Conservation (phyloP, 2,329 filamentous ascomycete species). For the Exophiala aquamarina region DNA sequence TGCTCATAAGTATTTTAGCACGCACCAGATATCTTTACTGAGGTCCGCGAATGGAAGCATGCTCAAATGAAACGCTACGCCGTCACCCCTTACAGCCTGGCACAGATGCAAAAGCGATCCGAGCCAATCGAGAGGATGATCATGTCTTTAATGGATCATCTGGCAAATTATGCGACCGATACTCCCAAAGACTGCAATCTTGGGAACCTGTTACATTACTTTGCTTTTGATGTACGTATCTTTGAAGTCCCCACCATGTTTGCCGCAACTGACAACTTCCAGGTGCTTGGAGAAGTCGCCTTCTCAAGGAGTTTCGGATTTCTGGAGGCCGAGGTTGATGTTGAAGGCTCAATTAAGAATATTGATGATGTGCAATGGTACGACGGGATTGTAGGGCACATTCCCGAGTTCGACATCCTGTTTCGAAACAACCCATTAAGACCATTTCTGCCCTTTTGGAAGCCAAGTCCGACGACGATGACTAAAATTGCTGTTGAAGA, state of each 20-base stretch:
- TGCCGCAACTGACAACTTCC: slow-evolving; percentile 1
- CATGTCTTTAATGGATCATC: slow-evolving; percentile 45
- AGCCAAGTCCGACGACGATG: slow-evolving; percentile 43
- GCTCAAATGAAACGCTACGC: slow-evolving; percentile 54
- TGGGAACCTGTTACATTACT: slow-evolving; percentile 40
- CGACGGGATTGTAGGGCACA: slow-evolving; percentile 32
- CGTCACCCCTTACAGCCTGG: slow-evolving; percentile 30
- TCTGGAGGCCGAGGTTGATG: slow-evolving; percentile 49
- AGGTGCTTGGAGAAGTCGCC: slow-evolving; percentile 36
- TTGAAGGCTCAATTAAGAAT: slow-evolving; percentile 53
- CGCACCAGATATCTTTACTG: slow-evolving; percentile 56
- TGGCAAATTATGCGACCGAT: slow-evolving; percentile 41
- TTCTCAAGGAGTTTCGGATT: slow-evolving; percentile 51
- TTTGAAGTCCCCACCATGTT: not conserved
- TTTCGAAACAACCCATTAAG: slow-evolving; percentile 53
- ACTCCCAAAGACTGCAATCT: slow-evolving; percentile 43
- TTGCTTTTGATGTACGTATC: slow-evolving; percentile 43
- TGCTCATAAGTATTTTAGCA: not conserved
- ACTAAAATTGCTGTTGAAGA: slow-evolving; percentile 22
- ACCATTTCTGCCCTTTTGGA: slow-evolving; percentile 44
- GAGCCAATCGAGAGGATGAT: slow-evolving; percentile 36
- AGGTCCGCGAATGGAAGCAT: slow-evolving; percentile 54
- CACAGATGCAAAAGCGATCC: slow-evolving; percentile 29
- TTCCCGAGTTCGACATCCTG: slow-evolving; percentile 47
- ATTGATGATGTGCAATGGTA: slow-evolving; percentile 46